A percentile compares a stretch with the other conserved stretches of the same genome.
Conservation (phyloP, 106 monocot species). For the Dendrobium huoshanense region DNA sequence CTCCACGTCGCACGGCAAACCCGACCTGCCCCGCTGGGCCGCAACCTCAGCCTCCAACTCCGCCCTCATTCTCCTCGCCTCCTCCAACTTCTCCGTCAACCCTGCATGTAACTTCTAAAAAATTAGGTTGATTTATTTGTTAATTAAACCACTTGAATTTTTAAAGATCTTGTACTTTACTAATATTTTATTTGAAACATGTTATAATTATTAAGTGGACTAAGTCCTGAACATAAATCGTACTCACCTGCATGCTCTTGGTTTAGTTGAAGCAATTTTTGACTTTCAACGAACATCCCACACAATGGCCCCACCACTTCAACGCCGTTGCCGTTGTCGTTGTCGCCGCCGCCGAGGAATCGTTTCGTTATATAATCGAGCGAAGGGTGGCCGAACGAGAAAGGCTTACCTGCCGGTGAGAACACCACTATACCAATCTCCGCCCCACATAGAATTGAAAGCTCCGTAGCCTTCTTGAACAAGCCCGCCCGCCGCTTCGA, state of each 20-base stretch:
- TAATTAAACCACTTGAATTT: no score
- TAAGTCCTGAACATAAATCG: no score
- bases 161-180: no score
- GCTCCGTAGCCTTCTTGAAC: constrained; percentile 14
- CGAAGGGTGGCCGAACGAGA: constrained; percentile 11
- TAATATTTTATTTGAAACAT: no score
- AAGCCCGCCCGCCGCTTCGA: constrained; percentile 8
- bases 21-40: not conserved
- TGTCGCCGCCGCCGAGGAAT: not conserved
- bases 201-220: no score
- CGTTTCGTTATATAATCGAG: not conserved
- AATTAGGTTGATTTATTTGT: no score
- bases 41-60: not conserved
- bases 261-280: not conserved
- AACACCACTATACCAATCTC: constrained; percentile 10
- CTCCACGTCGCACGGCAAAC: not conserved
- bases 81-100: not conserved
- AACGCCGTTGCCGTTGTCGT: not conserved
- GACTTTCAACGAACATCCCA: not conserved
- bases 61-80: not conserved
- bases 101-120: not conserved
- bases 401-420: constrained; percentile 13
- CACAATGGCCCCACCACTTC: no score
- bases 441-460: constrained; percentile 10
- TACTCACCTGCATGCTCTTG: not conserved